Conservation (phyloP, 2,329 filamentous ascomycete species). For the Pezicula radicicola region DNA sequence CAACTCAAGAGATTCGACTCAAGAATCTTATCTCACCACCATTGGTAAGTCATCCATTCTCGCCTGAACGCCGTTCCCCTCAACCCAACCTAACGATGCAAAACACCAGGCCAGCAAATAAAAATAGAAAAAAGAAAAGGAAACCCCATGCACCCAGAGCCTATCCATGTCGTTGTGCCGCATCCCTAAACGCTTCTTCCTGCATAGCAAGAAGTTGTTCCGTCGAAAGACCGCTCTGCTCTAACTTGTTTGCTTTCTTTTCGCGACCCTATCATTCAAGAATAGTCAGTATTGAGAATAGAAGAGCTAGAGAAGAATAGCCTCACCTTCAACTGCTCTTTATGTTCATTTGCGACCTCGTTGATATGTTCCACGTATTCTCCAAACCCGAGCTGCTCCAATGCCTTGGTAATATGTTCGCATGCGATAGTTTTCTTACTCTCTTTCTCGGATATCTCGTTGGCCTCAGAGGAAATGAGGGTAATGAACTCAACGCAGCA, state of each 20-base stretch:
- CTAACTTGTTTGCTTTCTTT: constrained; percentile 96
- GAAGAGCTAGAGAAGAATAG: background rate
- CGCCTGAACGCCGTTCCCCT: background rate
- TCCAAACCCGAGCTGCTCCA: constrained; percentile 87
- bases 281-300: constrained; percentile 5
- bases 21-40: background rate
- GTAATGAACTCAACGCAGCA: constrained; percentile 99
- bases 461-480: constrained; percentile 95
- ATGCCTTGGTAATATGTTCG: constrained; percentile 93
- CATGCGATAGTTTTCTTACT: constrained; percentile 99
- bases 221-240: constrained; percentile 86
- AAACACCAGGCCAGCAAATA: background rate
- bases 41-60: too few species aligned
- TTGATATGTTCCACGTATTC: constrained; percentile 89
- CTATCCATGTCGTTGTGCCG: constrained; percentile 36
- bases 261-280: constrained; percentile 67
- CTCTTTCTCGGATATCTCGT: constrained; percentile 98
- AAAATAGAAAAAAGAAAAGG: constrained; percentile 25
- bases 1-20: background rate
- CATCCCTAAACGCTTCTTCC: constrained; percentile 85
- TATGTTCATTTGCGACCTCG: constrained; percentile 86
- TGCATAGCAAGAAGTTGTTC: constrained; percentile 88
- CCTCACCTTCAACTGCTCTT: constrained; percentile 84
- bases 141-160: background rate
- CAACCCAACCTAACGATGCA: background rate